Evolutionary conservation across 225 moss, liverwort and hornwort species (phyloP), one percentile per base, ranked within the genome.

Genomic region (Polytrichum commune): DNA sequence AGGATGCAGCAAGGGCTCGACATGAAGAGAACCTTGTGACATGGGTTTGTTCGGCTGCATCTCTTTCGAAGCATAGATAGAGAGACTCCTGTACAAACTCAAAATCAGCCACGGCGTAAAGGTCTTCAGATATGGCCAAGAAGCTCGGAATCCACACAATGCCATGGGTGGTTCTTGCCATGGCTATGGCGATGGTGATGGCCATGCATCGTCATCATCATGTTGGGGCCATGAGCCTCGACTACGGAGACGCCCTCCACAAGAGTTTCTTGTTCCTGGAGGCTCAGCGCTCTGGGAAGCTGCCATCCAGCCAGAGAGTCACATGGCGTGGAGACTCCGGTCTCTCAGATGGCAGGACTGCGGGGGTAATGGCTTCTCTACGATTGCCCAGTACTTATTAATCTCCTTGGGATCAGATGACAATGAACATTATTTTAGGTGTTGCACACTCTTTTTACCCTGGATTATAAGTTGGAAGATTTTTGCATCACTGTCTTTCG

Each of bases 261-360:
- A 81, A 81, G 57, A 81, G 77, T 64, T 77, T 81, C 58, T 64
- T 81, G 67, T 81, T 81, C 46, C 71, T 81, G 19, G 81, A 81
- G 74, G 77, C 81, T 64, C 74, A 81, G 67, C 73, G 74, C 4
- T 81, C 77, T 27, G 81, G 74, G 22, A 74, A 73, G 74, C 61
- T 81, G n/a, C 81, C 77, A 4, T 1, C 1, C 18, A 77, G 60
- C 71, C 81, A 81, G 25, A 71, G 81, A 77, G 81, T 77, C 55
- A 29, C 18, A n/a, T 81, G 81, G 81, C 77, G 74, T 70, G 81
- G 81, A 27, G 81, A 81, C 30, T 77, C 81, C 13, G 77, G 77
- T 9, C 74, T 81, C 29, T 38, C 63, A 1, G 77, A 81, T 71
- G 81, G 81, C 29, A 55, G 55, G 67, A 55, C 77, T 62, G 74